Conservation (phyloP, 2,329 filamentous ascomycete genomes). For the Trichophyton benhamiae region DNA sequence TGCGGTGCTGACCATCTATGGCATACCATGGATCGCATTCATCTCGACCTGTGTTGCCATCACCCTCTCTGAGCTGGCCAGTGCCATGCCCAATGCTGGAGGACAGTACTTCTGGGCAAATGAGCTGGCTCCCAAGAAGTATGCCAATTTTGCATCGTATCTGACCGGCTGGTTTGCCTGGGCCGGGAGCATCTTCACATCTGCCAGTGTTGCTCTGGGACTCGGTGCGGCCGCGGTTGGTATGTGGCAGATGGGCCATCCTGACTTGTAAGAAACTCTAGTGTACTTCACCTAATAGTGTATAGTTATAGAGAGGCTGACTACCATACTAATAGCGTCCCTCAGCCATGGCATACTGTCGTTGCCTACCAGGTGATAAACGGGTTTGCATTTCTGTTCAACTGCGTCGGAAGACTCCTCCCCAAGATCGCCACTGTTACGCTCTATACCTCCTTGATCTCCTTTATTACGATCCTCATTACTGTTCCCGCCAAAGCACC, state of each 20-base stretch:
- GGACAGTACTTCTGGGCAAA: constrained; percentile 43
- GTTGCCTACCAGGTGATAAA: constrained; percentile 39
- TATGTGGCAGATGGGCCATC: constrained; percentile 41
- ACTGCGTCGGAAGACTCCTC: constrained; percentile 31
- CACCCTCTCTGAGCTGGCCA: constrained; percentile 37
- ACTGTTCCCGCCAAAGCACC: constrained; percentile 35
- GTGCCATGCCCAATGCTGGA: constrained; percentile 39
- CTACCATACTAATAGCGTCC: constrained; percentile 16
- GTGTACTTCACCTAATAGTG: no score
- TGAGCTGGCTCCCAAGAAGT: constrained; percentile 36
- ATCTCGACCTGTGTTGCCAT: constrained; percentile 37
- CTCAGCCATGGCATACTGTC: constrained; percentile 27
- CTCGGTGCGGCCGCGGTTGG: constrained; percentile 39
- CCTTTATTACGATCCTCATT: constrained; percentile 39
- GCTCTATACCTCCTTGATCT: constrained; percentile 37
- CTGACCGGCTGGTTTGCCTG: constrained; percentile 42
- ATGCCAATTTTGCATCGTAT: constrained; percentile 36
- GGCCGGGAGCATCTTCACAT: constrained; percentile 44
- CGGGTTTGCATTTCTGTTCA: constrained; percentile 39
- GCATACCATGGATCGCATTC: constrained; percentile 36
- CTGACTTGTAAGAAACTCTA: constrained; percentile 36
- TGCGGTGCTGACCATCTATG: constrained; percentile 39
- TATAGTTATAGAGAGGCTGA: no score
- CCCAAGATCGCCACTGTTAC: constrained; percentile 32
- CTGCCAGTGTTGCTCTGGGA: constrained; percentile 40